A percentile compares a stretch with the other conserved stretches of the same genome.
Evolutionary conservation across 768 basidiomycete species (phyloP).

Genomic region (Infundibulicybe gibba): DNA sequence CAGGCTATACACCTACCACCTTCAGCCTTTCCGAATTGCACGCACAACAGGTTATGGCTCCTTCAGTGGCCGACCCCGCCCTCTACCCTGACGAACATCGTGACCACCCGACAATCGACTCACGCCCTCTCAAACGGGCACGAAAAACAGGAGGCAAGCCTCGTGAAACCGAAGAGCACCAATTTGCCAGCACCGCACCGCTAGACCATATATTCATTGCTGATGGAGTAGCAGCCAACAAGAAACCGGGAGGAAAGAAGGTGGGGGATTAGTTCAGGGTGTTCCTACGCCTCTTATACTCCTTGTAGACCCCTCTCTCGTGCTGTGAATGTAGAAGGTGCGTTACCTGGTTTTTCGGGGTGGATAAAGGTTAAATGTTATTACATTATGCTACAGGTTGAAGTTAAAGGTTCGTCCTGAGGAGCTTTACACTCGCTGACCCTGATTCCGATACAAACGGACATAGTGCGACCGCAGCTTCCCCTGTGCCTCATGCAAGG

Average conservation of each 20-base stretch:
- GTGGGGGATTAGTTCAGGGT: constrained; percentile 19
- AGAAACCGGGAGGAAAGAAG: constrained; percentile 47
- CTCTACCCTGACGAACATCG: constrained; percentile 6
- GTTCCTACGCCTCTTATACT: constrained; percentile 5
- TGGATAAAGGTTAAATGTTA: neutral
- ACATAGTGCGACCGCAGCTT: constrained; percentile 48
- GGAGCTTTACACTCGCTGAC: constrained; percentile 3
- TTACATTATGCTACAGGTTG: constrained; percentile 26
- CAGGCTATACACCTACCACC: constrained; percentile 12
- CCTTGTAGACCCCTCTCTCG: constrained; percentile 45
- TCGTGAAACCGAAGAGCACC: constrained; percentile 20
- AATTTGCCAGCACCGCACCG: constrained; percentile 22
- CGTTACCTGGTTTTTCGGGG: constrained; percentile 8
- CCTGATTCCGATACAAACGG: constrained; percentile 6
- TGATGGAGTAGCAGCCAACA: constrained; percentile 35
- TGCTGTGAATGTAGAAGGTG: constrained; percentile 64
- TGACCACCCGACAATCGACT: constrained; percentile 4
- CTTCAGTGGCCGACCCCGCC: constrained; percentile 8
- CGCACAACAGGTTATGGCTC: constrained; percentile 16
- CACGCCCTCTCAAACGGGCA: constrained; percentile 43
- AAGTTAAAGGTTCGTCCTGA: constrained; percentile 50
- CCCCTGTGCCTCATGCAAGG: constrained; percentile 44
- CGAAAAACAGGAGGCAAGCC: constrained; percentile 21
- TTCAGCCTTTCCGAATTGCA: constrained; percentile 20
- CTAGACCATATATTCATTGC: constrained; percentile 51